Conservation (phyloP, 1,139 yeast genomes). For the Pneumocystis jirovecii region DNA sequence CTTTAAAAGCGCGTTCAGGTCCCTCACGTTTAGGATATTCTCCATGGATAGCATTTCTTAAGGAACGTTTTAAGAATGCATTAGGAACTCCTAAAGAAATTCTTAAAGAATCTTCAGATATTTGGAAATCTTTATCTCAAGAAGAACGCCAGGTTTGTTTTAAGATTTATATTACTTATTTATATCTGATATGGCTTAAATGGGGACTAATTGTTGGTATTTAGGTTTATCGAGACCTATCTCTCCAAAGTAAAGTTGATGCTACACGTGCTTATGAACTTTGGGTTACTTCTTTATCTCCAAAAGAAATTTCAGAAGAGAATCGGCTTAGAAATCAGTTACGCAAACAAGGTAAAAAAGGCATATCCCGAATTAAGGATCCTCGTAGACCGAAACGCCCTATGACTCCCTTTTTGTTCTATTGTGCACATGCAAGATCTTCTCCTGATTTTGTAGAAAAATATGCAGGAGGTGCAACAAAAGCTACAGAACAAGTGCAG, state of each 20-base stretch:
- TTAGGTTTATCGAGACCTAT: neutral
- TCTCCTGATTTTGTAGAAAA: neutral
- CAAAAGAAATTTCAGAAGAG: slow-evolving; percentile 1
- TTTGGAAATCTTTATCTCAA: neutral
- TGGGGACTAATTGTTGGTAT: neutral
- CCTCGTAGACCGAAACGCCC: slow-evolving; percentile 2
- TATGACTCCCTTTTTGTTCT: neutral
- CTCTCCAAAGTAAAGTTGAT: neutral
- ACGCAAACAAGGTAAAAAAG: neutral
- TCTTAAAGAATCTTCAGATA: neutral
- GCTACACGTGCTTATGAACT: neutral
- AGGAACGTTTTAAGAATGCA: neutral
- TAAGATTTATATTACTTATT: neutral
- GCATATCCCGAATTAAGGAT: neutral
- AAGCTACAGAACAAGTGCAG: neutral
- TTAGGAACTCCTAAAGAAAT: neutral
- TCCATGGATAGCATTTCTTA: neutral
- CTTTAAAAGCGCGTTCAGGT: neutral
- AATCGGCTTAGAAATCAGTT: neutral
- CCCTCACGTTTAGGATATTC: neutral
- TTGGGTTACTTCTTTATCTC: neutral
- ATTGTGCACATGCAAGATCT: neutral
- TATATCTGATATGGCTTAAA: neutral
- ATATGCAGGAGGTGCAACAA: neutral
- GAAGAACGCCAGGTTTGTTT: neutral